Evolutionary conservation across 2,329 filamentous ascomycete genomes (phyloP).

Genomic region (Curvularia hawaiiensis): DNA sequence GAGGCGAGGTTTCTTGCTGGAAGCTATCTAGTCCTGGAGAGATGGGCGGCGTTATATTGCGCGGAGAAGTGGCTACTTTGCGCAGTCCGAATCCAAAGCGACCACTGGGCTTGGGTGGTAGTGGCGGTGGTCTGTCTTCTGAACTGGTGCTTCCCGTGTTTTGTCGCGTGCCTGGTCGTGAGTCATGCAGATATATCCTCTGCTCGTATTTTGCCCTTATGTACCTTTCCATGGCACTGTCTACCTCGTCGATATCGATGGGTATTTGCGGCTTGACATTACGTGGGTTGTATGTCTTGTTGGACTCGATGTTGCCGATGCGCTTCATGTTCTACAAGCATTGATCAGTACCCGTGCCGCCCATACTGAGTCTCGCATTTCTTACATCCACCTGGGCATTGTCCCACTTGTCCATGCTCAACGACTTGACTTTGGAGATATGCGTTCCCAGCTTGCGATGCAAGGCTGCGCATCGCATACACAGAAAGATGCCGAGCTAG

Average conservation of each 20-base stretch:
- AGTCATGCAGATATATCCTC: constrained; percentile 53
- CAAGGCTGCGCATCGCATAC: constrained; percentile 94
- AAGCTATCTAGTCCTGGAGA: constrained; percentile 43
- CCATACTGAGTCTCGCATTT: background rate
- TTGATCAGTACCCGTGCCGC: constrained; percentile 20
- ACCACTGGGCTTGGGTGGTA: constrained; percentile 65
- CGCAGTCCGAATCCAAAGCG: constrained; percentile 68
- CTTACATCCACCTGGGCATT: constrained; percentile 94
- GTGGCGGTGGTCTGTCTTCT: constrained; percentile 61
- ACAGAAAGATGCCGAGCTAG: constrained; percentile 92
- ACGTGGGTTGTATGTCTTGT: constrained; percentile 86
- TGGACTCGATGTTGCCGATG: constrained; percentile 83
- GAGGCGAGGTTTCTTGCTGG: constrained; percentile 42
- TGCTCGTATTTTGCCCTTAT: constrained; percentile 93
- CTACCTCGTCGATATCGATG: constrained; percentile 88
- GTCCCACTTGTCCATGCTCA: constrained; percentile 98
- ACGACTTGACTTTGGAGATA: constrained; percentile 96
- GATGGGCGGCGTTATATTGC: constrained; percentile 56
- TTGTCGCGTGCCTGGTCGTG: constrained; percentile 53
- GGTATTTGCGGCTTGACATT: constrained; percentile 84
- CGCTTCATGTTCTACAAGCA: constrained; percentile 82
- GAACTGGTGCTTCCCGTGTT: constrained; percentile 63
- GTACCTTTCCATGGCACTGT: constrained; percentile 93
- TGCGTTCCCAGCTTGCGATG: constrained; percentile 97
- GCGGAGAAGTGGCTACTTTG: constrained; percentile 73